Evolutionary conservation across 2,329 filamentous ascomycete genomes (phyloP).

Genomic region (Phoma sp.): DNA sequence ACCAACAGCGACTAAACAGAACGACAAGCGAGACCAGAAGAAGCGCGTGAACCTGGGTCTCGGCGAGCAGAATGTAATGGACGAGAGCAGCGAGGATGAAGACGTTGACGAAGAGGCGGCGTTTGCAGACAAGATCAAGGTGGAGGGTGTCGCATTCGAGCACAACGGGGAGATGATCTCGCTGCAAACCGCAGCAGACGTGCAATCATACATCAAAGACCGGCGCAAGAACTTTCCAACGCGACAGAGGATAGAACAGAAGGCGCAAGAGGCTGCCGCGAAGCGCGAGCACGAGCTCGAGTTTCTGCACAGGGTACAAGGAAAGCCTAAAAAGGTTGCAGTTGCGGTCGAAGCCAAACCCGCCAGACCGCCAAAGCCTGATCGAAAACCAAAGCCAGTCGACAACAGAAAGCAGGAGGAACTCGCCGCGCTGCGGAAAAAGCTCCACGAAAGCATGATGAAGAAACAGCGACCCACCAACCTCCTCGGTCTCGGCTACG

Average conservation of each 20-base stretch:
- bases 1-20: constrained; percentile 10
- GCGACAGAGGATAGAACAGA: constrained; percentile 70
- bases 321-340: constrained; percentile 28
- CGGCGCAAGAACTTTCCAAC: constrained; percentile 83
- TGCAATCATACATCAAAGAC: constrained; percentile 82
- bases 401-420: constrained; percentile 23
- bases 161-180: constrained; percentile 64
- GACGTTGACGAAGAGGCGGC: constrained; percentile 73
- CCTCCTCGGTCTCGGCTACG: constrained; percentile 43
- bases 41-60: constrained; percentile 75
- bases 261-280: constrained; percentile 56
- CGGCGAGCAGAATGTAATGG: constrained; percentile 65
- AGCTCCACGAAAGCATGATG: constrained; percentile 43
- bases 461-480: constrained; percentile 25
- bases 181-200: constrained; percentile 67
- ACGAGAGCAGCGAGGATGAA: constrained; percentile 67
- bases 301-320: constrained; percentile 41
- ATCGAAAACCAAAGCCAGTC: constrained; percentile 1
- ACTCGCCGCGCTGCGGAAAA: constrained; percentile 46
- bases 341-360: constrained; percentile 3
- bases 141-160: constrained; percentile 65
- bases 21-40: constrained; percentile 61
- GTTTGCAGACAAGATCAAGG: constrained; percentile 49
- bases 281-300: constrained; percentile 50
- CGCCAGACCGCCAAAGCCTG: not conserved